A percentile compares a stretch with the other conserved stretches of the same genome.
Evolutionary conservation across 352 stramenopile species (phyloP).

Genomic region (Phytophthora fragariaefolia): DNA sequence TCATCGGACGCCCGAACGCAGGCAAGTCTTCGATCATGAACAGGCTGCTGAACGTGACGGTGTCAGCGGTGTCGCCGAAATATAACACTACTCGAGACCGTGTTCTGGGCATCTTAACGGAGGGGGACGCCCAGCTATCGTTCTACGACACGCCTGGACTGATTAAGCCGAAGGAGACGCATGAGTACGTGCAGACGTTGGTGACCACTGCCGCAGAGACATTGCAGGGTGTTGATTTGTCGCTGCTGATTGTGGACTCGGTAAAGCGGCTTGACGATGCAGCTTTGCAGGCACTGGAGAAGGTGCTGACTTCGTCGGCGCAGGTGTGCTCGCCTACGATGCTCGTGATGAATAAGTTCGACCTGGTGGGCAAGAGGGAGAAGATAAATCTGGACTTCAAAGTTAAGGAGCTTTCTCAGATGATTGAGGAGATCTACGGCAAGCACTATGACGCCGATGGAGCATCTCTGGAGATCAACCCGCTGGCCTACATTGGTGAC

Average conservation of each 20-base stretch:
- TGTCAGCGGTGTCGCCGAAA: conserved; percentile 88
- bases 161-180: conserved; percentile 88
- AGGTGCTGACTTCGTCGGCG: conserved; percentile 81
- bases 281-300: conserved; percentile 78
- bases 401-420: conserved; percentile 80
- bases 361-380: conserved; percentile 65
- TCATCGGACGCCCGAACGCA: conserved; percentile 88
- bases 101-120: conserved; percentile 79
- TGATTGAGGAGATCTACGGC: conserved; percentile 83
- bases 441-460: conserved; percentile 67
- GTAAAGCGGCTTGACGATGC: conserved; percentile 85
- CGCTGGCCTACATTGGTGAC: conserved; percentile 74
- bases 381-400: conserved; percentile 65
- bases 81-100: conserved; percentile 90
- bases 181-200: conserved; percentile 83
- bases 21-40: conserved; percentile 91
- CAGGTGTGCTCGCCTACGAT: conserved; percentile 79
- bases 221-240: conserved; percentile 83
- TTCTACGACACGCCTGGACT: conserved; percentile 90
- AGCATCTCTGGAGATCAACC: conserved; percentile 61
- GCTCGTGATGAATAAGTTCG: conserved; percentile 90
- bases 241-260: conserved; percentile 85
- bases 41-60: conserved; percentile 73
- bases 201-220: conserved; percentile 83
- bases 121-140: conserved; percentile 75